Base-by-base conservation (phyloP, 106 monocot genomes). In the Dendrobium officinale region DNA sequence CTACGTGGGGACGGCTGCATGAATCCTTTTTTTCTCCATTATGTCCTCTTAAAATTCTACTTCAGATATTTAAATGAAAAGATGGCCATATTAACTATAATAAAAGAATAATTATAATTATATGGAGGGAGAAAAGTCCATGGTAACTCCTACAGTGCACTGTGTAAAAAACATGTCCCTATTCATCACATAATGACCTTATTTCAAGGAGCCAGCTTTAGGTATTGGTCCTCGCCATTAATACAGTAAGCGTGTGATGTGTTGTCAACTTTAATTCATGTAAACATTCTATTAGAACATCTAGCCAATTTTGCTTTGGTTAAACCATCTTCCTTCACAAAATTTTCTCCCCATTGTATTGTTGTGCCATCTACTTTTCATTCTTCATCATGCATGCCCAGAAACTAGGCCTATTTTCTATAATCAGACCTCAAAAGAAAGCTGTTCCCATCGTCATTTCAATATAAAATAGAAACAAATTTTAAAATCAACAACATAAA, bases 221-320 rank as follows among this genome's bases (percentile, higher is more conserved):
- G 31, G 67, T 6, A 67, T 67, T 19, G 16, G 67, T 9, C 27
- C 67, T 26, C 26, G 6, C 26, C 27, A 67, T 67, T 67, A 67
- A 29, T 27, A 24, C 26, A 27, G 67, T 67, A 26, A 22, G 6
- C 1, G 67, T 67, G 10, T 24, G 26, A 26, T 29, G 10, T 67
- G 67, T 29, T 67, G 67, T 67, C 20, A 67, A 67, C 22, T 67
- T 26, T 27, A 67, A 67, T 67, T 67, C 22, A 67, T 56, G 56
- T 67, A 67, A 67, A 67, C 27, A 6, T 29, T 24, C 20, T 67
- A 27, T 24, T 29, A 67, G 0, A 31, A 11, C 67, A 19, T 67
- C 3, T 67, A 29, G 8, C 67, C 67, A 37, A 29, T 67, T 67
- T 29, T 67, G 29, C 16, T 27, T 26, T 24, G 29, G 27, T 27